phyloP scores from a whole-genome alignment of 495 filamentous ascomycete genomes.

The Bacidia gigantensis region DNA sequence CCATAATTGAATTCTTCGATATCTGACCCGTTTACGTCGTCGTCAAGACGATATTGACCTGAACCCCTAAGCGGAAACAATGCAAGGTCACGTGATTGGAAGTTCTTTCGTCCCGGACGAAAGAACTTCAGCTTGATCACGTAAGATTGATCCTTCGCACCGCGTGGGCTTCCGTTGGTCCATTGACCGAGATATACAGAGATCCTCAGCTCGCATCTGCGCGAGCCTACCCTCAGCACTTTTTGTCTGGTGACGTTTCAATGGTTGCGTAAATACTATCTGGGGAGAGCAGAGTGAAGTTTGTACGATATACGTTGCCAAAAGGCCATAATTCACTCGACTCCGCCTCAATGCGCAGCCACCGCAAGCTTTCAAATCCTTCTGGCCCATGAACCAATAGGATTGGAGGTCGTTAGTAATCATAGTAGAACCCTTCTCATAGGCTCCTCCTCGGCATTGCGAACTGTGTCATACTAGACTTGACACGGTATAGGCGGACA shows the following conservation, averaged over 20 bases:
- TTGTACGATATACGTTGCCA: not conserved
- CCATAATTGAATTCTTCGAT: not conserved
- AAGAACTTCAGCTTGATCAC: not conserved
- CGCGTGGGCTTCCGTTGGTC: not conserved
- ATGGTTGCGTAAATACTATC: not conserved
- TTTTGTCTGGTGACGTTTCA: not conserved
- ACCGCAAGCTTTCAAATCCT: not conserved
- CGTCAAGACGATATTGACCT: not conserved
- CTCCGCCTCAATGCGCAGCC: not conserved
- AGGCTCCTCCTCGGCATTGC: not conserved
- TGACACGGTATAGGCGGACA: not conserved
- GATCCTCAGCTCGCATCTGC: not conserved
- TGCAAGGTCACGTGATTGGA: not conserved
- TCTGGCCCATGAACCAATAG: not conserved
- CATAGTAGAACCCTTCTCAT: not conserved
- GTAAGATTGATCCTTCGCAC: not conserved
- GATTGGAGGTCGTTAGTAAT: not conserved
- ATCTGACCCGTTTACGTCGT: not conserved
- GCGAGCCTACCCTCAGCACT: not conserved
- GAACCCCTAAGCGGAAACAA: not conserved
- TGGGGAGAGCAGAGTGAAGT: not conserved
- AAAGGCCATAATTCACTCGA: not conserved
- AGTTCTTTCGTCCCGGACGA: not conserved
- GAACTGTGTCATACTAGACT: not conserved
- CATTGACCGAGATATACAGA: not conserved